Base-by-base conservation (phyloP, 2,329 filamentous ascomycete species). In the Pseudocercospora macadamiae region DNA sequence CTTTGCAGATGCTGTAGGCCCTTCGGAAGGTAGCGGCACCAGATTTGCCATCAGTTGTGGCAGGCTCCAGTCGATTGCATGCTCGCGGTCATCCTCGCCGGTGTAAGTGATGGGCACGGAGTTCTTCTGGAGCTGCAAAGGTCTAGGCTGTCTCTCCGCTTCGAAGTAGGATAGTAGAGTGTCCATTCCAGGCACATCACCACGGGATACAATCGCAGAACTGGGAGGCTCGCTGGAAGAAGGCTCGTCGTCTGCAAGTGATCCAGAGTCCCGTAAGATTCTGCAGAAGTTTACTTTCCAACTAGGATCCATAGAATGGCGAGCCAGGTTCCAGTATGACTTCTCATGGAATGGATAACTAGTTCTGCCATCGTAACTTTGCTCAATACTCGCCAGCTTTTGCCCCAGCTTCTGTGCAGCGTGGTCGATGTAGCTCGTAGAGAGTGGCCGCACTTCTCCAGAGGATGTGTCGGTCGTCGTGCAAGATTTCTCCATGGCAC, bases 41-140 rank as follows among this genome's bases (percentile, higher is more conserved):
- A 49, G 14, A 14, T 30, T 16, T n/a, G 47, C 47, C 16, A 19
- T 14, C 6, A 49, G 28, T 28, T 49, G 28, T 19, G 47, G 47
- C 4, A 49, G n/a, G 9, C 4, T 9, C 47, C 47, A 49, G 14
- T 49, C 16, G n/a, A 49, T 6, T 4, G n/a, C n/a, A 8, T 9
- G 1, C 47, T 18, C 14, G 2, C n/a, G 10, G 10, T 26, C 28
- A 10, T 47, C 37, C 7, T 62, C 57, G 21, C 67, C 58, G 7
- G 64, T 39, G 4, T 61, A 58, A 18, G 57, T 58, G 10, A 66
- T 69, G 8, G 61, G 54, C 19, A 58, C 44, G 6, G 63, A 49
- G 28, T 12, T 9, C 23, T 49, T 49, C n/a, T 6, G 4, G 18
- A 34, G 47, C 8, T 49, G 47, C 26, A 49, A 14, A n/a, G 47